Conservation (phyloP, 2,329 filamentous ascomycete species). For the Hortaea sp. region DNA sequence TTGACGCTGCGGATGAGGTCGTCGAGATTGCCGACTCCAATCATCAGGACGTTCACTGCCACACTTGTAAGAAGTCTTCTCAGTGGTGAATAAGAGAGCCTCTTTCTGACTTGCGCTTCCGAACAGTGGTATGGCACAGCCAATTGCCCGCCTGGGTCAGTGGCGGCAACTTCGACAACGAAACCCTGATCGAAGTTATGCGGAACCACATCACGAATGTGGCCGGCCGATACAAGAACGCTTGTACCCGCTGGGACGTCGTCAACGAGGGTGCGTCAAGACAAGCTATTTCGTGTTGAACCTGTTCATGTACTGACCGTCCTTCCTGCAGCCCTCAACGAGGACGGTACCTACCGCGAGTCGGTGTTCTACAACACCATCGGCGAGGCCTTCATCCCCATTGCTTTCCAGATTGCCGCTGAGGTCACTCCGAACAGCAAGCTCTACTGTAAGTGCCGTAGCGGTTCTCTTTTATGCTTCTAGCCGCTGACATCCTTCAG, state of each 20-base stretch:
- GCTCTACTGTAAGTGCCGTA: slow-evolving; percentile 36
- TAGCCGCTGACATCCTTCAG: too few species aligned
- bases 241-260: slow-evolving; percentile 47
- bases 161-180: slow-evolving; percentile 46
- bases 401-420: slow-evolving; percentile 48
- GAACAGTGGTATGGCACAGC: slow-evolving; percentile 39
- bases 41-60: slow-evolving; percentile 48
- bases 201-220: slow-evolving; percentile 52
- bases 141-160: slow-evolving; percentile 46
- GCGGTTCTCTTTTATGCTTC: too few species aligned
- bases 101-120: slow-evolving; percentile 1
- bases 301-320: slow-evolving; percentile 18
- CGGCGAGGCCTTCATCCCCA: slow-evolving; percentile 46
- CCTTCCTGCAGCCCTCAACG: slow-evolving; percentile 33
- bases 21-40: slow-evolving; percentile 30
- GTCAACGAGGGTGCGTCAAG: slow-evolving; percentile 42
- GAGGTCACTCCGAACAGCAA: slow-evolving; percentile 46
- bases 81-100: background rate
- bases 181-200: slow-evolving; percentile 46
- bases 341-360: slow-evolving; percentile 47
- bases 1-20: slow-evolving; percentile 44
- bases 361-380: slow-evolving; percentile 47
- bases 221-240: slow-evolving; percentile 46
- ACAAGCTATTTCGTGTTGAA: too few species aligned
- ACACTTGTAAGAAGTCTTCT: slow-evolving; percentile 30